Conservation (phyloP, 768 basidiomycete genomes). For the Trametes punicea region DNA sequence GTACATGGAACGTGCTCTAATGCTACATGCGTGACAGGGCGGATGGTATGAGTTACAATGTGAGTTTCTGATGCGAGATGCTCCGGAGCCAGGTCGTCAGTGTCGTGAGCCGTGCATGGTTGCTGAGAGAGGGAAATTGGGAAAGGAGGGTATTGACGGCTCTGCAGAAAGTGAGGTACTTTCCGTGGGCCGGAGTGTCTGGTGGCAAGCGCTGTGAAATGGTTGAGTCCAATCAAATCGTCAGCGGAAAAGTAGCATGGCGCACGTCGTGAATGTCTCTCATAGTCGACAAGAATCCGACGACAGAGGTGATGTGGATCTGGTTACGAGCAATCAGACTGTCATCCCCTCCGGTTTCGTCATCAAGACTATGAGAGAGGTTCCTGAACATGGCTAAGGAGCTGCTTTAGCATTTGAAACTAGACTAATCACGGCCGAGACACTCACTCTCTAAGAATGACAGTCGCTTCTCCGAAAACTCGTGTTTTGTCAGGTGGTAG, state of each 20-base stretch:
- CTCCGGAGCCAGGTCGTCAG: constrained; percentile 7
- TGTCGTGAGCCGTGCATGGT: constrained; percentile 10
- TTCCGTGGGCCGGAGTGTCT: background rate
- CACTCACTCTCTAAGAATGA: constrained; percentile 39
- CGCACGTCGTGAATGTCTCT: constrained; percentile 43
- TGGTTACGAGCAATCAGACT: constrained; percentile 34
- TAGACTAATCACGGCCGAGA: background rate
- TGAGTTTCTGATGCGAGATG: background rate
- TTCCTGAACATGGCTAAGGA: constrained; percentile 45
- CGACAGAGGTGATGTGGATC: constrained; percentile 39
- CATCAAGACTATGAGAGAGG: constrained; percentile 35
- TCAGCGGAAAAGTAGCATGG: too few relatives aligned
- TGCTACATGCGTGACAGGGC: background rate
- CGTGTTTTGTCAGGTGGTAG: constrained; percentile 24
- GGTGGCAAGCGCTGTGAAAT: background rate
- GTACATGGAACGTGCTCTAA: background rate
- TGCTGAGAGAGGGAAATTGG: constrained; percentile 1
- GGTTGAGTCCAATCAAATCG: background rate
- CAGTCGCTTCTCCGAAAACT: constrained; percentile 34
- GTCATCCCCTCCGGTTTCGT: constrained; percentile 25
- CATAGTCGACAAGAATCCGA: constrained; percentile 51
- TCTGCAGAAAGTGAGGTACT: constrained; percentile 14
- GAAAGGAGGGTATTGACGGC: constrained; percentile 8
- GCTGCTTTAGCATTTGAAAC: background rate
- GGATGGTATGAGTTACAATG: background rate